Conservation (phyloP, 208 protist genomes). For the Phytomonas francai region DNA sequence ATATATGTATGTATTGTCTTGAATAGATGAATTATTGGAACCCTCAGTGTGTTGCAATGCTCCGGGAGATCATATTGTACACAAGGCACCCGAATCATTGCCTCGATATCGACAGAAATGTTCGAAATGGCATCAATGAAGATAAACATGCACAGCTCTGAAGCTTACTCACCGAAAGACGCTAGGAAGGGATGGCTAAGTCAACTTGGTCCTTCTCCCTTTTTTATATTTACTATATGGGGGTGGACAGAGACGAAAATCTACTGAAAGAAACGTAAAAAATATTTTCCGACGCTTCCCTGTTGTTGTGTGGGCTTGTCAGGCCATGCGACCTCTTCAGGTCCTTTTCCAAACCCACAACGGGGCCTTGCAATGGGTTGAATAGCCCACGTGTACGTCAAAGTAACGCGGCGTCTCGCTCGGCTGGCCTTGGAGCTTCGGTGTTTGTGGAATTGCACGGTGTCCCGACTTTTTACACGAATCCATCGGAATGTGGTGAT, state of each 20-base stretch:
- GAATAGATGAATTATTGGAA: background rate
- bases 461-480: background rate
- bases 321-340: background rate
- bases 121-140: background rate
- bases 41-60: background rate
- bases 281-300: background rate
- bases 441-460: background rate
- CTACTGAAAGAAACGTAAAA: background rate
- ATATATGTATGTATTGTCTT: background rate
- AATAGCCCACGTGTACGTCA: too few relatives aligned
- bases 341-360: background rate
- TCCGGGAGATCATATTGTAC: background rate
- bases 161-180: background rate
- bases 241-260: background rate
- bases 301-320: background rate
- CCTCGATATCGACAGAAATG: background rate
- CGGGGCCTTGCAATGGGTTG: too few relatives aligned
- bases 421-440: background rate
- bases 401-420: too few relatives aligned
- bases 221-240: background rate
- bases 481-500: background rate
- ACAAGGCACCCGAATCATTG: background rate
- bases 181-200: background rate
- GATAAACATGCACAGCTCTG: background rate
- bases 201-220: background rate